Conservation (phyloP, 2,329 filamentous ascomycete genomes). For the Pseudonectria foliicola region DNA sequence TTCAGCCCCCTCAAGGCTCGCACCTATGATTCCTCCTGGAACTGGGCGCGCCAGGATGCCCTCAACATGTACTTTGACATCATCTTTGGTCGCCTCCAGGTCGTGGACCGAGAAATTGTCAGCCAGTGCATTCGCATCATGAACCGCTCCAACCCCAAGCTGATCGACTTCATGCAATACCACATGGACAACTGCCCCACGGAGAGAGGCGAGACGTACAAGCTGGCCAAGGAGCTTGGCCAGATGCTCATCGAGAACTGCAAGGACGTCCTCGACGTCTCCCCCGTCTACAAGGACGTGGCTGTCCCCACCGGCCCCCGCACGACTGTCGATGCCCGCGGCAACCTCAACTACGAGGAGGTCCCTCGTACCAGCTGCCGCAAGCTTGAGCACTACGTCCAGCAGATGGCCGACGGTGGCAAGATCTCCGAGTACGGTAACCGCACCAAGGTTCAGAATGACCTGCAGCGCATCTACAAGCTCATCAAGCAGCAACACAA, state of each 20-base stretch:
- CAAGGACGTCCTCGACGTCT: constrained; percentile 75
- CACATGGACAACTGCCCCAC: constrained; percentile 98
- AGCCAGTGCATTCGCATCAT: constrained; percentile 98
- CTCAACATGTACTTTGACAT: constrained; percentile 99
- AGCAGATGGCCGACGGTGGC: constrained; percentile 96
- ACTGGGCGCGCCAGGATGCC: constrained; percentile 96
- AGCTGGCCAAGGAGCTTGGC: constrained; percentile 92
- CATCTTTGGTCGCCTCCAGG: constrained; percentile 90
- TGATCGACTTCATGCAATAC: constrained; percentile 99
- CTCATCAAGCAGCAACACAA: constrained; percentile 98
- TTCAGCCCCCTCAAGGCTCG: constrained; percentile 93
- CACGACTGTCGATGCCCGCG: constrained; percentile 85
- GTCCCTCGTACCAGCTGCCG: constrained; percentile 79
- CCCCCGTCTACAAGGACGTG: constrained; percentile 95
- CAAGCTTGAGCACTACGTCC: constrained; percentile 97
- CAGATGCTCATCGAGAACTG: constrained; percentile 95
- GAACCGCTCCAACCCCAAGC: constrained; percentile 94
- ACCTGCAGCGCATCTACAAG: constrained; percentile 92
- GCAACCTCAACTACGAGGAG: constrained; percentile 89
- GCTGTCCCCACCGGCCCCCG: constrained; percentile 84
- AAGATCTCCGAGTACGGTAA: constrained; percentile 99
- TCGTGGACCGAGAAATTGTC: constrained; percentile 94
- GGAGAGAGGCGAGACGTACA: constrained; percentile 93
- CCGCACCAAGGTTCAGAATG: constrained; percentile 94
- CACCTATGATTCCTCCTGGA: constrained; percentile 97